phyloP scores from a whole-genome alignment of 139 green algal genomes.

The Edaphochlamys debaryana region DNA sequence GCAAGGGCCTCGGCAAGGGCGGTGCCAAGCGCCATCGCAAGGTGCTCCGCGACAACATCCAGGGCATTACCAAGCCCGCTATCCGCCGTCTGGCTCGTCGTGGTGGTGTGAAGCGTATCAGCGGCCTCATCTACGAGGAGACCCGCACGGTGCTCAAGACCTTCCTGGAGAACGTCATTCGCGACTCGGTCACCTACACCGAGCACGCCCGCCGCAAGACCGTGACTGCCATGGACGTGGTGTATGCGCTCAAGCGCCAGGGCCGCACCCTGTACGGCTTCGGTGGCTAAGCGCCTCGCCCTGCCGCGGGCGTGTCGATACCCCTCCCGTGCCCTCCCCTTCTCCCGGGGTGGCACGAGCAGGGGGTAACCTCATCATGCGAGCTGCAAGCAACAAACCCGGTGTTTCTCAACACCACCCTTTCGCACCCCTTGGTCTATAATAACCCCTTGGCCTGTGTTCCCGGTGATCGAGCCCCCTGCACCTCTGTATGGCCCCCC shows the following conservation, averaged over 20 bases:
- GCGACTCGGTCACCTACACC: conserved; percentile 97
- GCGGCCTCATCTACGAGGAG: conserved; percentile 93
- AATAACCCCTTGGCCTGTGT: no score
- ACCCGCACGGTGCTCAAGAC: conserved; percentile 90
- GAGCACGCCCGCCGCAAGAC: conserved; percentile 97
- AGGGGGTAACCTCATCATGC: no score
- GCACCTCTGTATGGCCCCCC: no score
- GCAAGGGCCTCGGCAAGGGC: conserved; percentile 92
- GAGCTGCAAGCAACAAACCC: no score
- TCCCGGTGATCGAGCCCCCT: no score
- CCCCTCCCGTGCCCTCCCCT: no score
- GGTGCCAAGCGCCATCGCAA: conserved; percentile 94
- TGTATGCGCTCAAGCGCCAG: conserved; percentile 85
- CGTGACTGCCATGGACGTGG: conserved; percentile 95
- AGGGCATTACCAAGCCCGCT: conserved; percentile 96
- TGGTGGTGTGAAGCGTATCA: conserved; percentile 91
- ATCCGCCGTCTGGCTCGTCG: conserved; percentile 88
- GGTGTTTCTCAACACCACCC: no score
- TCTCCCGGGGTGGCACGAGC: no score
- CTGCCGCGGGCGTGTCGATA: no score
- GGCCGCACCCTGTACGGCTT: conserved; percentile 45
- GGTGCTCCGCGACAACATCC: conserved; percentile 94
- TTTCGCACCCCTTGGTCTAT: no score
- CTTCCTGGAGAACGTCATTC: conserved; percentile 93
- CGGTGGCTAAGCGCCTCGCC: conserved; percentile 31